Percentiles rank a stretch among this genome's conserved stretches.
Conservation (phyloP, 2,329 filamentous ascomycete genomes). For the Thielaviopsis euricoi region DNA sequence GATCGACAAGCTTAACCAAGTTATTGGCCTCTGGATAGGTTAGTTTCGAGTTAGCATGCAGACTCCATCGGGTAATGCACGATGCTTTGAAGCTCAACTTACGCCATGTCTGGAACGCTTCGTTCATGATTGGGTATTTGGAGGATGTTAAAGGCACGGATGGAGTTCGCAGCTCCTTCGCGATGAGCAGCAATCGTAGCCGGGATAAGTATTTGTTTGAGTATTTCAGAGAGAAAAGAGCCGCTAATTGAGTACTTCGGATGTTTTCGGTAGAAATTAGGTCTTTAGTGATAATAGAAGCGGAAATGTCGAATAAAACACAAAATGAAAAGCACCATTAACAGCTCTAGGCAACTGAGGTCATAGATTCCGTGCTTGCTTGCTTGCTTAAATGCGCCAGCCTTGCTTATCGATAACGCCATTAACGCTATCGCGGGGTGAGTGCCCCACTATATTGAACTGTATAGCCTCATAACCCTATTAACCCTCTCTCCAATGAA, state of each 20-base stretch:
- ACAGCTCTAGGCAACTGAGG: not conserved
- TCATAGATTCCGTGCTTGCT: not conserved
- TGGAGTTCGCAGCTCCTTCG: not conserved
- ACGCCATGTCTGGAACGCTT: constrained; percentile 18
- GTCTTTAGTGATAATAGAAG: too few relatives aligned
- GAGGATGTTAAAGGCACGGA: not conserved
- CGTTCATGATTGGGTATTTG: constrained; percentile 14
- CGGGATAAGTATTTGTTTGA: not conserved
- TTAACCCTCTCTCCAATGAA: too few relatives aligned
- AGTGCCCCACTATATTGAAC: not conserved
- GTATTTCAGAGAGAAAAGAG: not conserved
- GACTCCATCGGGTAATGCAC: not conserved
- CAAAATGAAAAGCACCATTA: not conserved
- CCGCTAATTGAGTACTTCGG: not conserved
- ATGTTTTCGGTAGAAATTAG: too few relatives aligned
- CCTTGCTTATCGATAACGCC: constrained; percentile 12
- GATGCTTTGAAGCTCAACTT: not conserved
- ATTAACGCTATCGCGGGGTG: not conserved
- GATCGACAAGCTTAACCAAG: constrained; percentile 66
- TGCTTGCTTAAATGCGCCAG: not conserved
- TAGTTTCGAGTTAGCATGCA: too few relatives aligned
- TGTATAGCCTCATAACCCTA: not conserved
- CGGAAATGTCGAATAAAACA: too few relatives aligned
- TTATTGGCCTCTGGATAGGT: constrained; percentile 63
- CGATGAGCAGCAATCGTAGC: not conserved